phyloP scores from a whole-genome alignment of 2,329 filamentous ascomycete genomes.

The Pseudocercospora eumusae region DNA sequence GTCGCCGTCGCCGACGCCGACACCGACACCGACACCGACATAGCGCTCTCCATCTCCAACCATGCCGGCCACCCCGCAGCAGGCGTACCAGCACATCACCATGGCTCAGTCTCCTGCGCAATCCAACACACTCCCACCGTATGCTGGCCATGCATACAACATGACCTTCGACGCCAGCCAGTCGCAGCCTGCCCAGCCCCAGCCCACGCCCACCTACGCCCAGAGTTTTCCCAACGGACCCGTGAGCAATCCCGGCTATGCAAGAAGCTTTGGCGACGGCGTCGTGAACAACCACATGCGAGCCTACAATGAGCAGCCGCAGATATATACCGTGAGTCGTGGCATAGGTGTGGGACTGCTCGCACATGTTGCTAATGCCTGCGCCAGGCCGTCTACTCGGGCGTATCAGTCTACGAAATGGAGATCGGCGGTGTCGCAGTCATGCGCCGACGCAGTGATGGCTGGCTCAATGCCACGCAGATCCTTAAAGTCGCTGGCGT shows the following conservation, averaged over 20 bases:
- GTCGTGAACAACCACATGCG: constrained; percentile 27
- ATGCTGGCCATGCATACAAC: constrained; percentile 29
- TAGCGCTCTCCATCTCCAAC: constrained; percentile 22
- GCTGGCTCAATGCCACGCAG: constrained; percentile 97
- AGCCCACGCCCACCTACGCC: constrained; percentile 29
- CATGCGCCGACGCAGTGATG: constrained; percentile 92
- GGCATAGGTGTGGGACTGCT: constrained; percentile 10
- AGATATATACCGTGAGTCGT: constrained; percentile 53
- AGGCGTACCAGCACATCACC: constrained; percentile 29
- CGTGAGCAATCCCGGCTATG: constrained; percentile 44
- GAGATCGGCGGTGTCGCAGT: constrained; percentile 90
- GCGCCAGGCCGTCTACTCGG: constrained; percentile 79
- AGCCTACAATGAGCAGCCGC: constrained; percentile 43
- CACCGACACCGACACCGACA: no score
- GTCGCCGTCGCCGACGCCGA: no score
- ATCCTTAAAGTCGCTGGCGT: constrained; percentile 97
- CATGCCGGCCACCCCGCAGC: constrained; percentile 38
- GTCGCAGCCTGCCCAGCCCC: constrained; percentile 28
- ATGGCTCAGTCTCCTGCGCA: constrained; percentile 26
- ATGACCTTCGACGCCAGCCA: constrained; percentile 36
- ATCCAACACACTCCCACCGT: constrained; percentile 26
- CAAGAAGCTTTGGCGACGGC: constrained; percentile 38
- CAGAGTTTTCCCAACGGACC: constrained; percentile 40
- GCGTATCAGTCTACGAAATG: constrained; percentile 97
- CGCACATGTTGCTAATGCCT: neutral